Evolutionary conservation across 140 eudicot genomes (phyloP).

Genomic region (Stevia rebaudiana): DNA sequence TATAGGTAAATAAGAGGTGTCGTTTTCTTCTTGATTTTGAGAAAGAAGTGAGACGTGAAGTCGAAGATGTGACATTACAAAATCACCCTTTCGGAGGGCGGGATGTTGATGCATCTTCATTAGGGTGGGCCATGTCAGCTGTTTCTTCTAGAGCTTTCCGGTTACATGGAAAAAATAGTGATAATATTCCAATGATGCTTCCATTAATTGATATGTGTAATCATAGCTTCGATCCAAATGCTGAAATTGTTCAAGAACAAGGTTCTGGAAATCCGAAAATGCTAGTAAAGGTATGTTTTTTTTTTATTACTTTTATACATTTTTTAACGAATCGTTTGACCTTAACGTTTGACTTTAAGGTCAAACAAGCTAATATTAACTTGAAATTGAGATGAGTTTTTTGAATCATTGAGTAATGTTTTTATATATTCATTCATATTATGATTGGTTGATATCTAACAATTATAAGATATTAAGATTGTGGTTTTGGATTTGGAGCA

Average conservation of each 20-base stretch:
- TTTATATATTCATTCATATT: neutral
- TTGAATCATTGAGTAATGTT: neutral
- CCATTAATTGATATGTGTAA: conserved; percentile 97
- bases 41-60: conserved; percentile 48
- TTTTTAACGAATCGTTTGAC: conserved; percentile 4
- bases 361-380: conserved; percentile 9
- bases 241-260: conserved; percentile 79
- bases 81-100: conserved; percentile 83
- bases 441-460: neutral
- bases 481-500: neutral
- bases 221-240: conserved; percentile 85
- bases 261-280: conserved; percentile 32
- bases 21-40: conserved; percentile 95
- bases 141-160: conserved; percentile 96
- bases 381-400: neutral
- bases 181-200: conserved; percentile 77
- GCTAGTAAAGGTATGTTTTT: conserved; percentile 63
- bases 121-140: conserved; percentile 99
- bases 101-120: conserved; percentile 74
- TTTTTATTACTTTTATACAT: neutral
- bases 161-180: conserved; percentile 46
- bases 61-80: conserved; percentile 46
- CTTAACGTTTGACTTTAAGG: no score
- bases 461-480: neutral
- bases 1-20: conserved; percentile 87